These are phyloP conservation scores for Backusella westeae DNA, from an alignment of 192 early-diverging fungal genomes.

Conservation along the genomic window DNA sequence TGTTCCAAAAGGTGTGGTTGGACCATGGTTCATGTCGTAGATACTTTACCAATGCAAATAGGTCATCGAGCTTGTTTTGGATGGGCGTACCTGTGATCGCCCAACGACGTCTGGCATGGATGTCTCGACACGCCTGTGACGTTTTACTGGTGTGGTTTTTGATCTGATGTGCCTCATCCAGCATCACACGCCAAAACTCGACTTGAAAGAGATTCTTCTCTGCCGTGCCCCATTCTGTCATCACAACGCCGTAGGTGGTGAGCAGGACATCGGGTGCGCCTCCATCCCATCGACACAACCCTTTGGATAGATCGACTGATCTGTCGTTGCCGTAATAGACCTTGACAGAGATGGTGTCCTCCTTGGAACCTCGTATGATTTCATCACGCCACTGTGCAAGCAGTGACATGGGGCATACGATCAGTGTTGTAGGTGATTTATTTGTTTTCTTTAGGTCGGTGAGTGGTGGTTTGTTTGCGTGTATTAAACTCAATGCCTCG, in stretches of 20 bases:
- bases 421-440: constrained; percentile 45
- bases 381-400: constrained; percentile 56
- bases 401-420: constrained; percentile 54
- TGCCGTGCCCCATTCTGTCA: constrained; percentile 34
- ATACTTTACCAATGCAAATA: constrained; percentile 84
- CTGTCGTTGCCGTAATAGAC: constrained; percentile 47
- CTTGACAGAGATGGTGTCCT: constrained; percentile 37
- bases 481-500: constrained; percentile 55
- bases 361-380: constrained; percentile 37
- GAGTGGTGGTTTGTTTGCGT: constrained; percentile 33
- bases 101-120: constrained; percentile 77
- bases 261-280: constrained; percentile 47
- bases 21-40: constrained; percentile 58
- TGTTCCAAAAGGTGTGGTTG: constrained; percentile 73
- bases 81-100: constrained; percentile 94
- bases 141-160: constrained; percentile 77
- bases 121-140: constrained; percentile 65
- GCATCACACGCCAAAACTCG: constrained; percentile 83
- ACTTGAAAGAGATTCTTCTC: constrained; percentile 50
- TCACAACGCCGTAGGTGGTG: constrained; percentile 50
- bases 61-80: constrained; percentile 73
- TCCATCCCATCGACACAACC: constrained; percentile 37
- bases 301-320: constrained; percentile 19
- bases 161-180: constrained; percentile 95
- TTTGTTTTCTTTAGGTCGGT: background rate